Conservation (phyloP, 2,329 filamentous ascomycete genomes). For the Rasamsonia emersonii region DNA sequence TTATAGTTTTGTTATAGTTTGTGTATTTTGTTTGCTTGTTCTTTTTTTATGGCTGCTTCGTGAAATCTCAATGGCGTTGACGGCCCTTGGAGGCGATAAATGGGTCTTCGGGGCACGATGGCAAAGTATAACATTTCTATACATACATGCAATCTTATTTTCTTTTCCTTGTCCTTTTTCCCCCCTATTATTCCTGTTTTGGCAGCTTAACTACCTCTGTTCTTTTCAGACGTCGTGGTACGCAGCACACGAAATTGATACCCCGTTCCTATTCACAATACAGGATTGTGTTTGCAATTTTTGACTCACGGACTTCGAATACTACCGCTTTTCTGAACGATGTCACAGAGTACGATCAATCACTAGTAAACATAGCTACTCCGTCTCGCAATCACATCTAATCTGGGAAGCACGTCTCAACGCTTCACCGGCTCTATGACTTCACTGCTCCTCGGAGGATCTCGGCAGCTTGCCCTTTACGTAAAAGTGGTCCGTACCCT, state of each 20-base stretch:
- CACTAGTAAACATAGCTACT: too few species aligned
- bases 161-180: constrained; percentile 6
- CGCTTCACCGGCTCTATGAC: too few species aligned
- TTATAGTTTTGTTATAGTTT: constrained; percentile 11
- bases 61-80: constrained; percentile 6
- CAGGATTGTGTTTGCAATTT: too few species aligned
- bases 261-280: too few species aligned
- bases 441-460: too few species aligned
- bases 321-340: too few species aligned
- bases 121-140: constrained; percentile 10
- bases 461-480: too few species aligned
- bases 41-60: constrained; percentile 7
- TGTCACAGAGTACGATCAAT: too few species aligned
- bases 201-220: constrained; percentile 7
- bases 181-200: constrained; percentile 12
- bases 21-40: constrained; percentile 10
- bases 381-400: too few species aligned
- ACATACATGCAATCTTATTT: constrained; percentile 4
- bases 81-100: constrained; percentile 13
- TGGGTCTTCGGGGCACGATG: constrained; percentile 14
- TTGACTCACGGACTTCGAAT: too few species aligned
- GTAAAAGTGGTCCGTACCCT: too few species aligned
- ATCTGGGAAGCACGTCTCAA: too few species aligned
- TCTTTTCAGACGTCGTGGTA: constrained; percentile 13
- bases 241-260: constrained; percentile 22